These are phyloP conservation scores for Bryoglossum gracile DNA, from an alignment of 495 filamentous ascomycete species.

Conservation along the genomic window DNA sequence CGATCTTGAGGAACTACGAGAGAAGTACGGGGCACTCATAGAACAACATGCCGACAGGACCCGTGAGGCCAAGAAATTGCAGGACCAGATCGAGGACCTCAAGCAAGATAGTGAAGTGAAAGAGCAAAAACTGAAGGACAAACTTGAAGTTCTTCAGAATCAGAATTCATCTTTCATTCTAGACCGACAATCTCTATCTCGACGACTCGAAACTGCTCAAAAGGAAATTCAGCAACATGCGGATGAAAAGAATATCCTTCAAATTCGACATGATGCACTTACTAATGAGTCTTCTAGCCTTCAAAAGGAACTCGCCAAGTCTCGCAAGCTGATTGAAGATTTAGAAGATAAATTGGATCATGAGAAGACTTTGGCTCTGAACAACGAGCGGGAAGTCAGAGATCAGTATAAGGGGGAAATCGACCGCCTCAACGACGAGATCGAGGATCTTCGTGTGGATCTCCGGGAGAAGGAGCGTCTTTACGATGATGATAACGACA, in stretches of 20 bases:
- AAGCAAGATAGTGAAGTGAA: slow-evolving; percentile 36
- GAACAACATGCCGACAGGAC: slow-evolving; percentile 13
- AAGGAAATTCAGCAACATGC: slow-evolving; percentile 38
- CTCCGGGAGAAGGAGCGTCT: slow-evolving; percentile 68
- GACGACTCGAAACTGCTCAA: slow-evolving; percentile 43
- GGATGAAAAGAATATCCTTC: slow-evolving; percentile 67
- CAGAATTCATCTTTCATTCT: slow-evolving; percentile 34
- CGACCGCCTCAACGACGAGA: slow-evolving; percentile 55
- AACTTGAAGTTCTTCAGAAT: slow-evolving; percentile 35
- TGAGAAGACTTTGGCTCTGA: slow-evolving; percentile 50
- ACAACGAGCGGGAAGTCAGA: slow-evolving; percentile 48
- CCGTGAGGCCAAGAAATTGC: slow-evolving; percentile 17
- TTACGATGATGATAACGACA: slow-evolving; percentile 60
- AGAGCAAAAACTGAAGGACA: slow-evolving; percentile 37
- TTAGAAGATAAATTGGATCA: slow-evolving; percentile 50
- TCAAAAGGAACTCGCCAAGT: slow-evolving; percentile 53
- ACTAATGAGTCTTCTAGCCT: slow-evolving; percentile 59
- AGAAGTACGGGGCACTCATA: slow-evolving; percentile 32
- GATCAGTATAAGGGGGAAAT: slow-evolving; percentile 57
- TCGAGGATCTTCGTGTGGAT: slow-evolving; percentile 61
- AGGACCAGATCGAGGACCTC: slow-evolving; percentile 26
- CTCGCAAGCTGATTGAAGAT: slow-evolving; percentile 48
- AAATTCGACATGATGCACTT: slow-evolving; percentile 60
- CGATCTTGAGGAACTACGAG: slow-evolving; percentile 52
- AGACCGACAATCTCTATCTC: slow-evolving; percentile 36